phyloP scores from a whole-genome alignment of 306 rosid genomes.

The Citrullus colocynthis region DNA sequence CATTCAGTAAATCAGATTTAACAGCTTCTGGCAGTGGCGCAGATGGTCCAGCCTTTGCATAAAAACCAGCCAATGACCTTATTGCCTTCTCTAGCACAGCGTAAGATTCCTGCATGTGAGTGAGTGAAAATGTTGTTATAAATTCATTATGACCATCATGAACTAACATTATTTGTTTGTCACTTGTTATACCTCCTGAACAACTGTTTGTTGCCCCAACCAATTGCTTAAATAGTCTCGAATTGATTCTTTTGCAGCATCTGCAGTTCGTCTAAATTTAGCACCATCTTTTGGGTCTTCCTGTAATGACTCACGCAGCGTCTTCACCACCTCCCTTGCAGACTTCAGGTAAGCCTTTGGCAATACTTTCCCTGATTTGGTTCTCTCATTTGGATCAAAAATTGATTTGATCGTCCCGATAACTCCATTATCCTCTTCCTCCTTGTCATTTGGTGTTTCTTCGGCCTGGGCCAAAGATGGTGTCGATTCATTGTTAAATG shows the following conservation, averaged over 20 bases:
- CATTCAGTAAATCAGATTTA: conserved; percentile 58
- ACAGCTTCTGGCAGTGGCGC: conserved; percentile 55
- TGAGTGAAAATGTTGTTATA: conserved; percentile 10
- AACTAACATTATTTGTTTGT: neutral
- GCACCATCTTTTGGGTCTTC: conserved; percentile 50
- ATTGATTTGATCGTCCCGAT: conserved; percentile 53
- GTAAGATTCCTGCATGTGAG: conserved; percentile 61
- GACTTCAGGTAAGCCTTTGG: conserved; percentile 81
- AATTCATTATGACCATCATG: neutral
- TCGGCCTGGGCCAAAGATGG: conserved; percentile 41
- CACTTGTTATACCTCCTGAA: conserved; percentile 36
- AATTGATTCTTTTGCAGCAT: conserved; percentile 79
- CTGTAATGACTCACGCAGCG: conserved; percentile 62
- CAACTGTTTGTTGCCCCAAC: conserved; percentile 56
- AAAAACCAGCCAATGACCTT: conserved; percentile 70
- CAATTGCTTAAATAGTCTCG: conserved; percentile 70
- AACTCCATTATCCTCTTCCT: conserved; percentile 36
- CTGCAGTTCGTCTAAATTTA: conserved; percentile 84
- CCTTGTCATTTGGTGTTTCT: conserved; percentile 25
- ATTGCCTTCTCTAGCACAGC: conserved; percentile 62
- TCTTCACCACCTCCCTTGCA: conserved; percentile 72
- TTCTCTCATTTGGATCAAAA: conserved; percentile 56
- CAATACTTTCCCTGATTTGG: conserved; percentile 65
- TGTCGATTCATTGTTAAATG: conserved; percentile 26
- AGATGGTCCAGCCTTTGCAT: conserved; percentile 85